Evolutionary conservation across 495 filamentous ascomycete genomes (phyloP).

Genomic region (Lasiosphaeria hispida): DNA sequence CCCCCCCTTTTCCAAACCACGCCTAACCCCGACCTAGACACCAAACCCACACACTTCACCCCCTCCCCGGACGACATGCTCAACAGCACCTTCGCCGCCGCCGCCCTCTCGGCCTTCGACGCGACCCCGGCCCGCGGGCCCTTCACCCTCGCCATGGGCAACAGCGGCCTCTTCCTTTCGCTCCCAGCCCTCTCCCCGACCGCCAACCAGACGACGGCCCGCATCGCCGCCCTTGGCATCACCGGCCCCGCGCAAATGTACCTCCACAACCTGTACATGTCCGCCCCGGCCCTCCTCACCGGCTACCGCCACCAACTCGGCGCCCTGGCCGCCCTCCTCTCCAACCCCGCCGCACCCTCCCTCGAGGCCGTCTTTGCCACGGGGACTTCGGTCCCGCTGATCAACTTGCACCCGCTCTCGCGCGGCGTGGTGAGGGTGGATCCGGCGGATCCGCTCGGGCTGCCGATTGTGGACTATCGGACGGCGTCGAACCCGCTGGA

Average conservation of each 20-base stretch:
- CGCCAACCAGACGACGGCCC: background rate
- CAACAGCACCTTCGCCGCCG: constrained; percentile 2
- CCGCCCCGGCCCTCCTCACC: constrained; percentile 29
- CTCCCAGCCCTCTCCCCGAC: background rate
- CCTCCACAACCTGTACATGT: background rate
- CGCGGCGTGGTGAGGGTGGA: constrained; percentile 36
- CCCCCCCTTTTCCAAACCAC: too few relatives aligned
- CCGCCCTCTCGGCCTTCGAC: constrained; percentile 13
- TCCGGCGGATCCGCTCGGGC: constrained; percentile 26
- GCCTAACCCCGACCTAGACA: too few relatives aligned
- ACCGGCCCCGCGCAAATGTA: constrained; percentile 2
- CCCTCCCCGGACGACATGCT: constrained; percentile 3
- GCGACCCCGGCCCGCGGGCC: background rate
- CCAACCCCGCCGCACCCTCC: constrained; percentile 4
- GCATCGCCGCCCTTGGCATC: constrained; percentile 6
- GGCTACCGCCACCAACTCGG: constrained; percentile 30
- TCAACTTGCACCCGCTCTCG: constrained; percentile 27
- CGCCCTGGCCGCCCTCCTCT: constrained; percentile 23
- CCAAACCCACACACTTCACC: background rate
- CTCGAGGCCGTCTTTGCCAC: constrained; percentile 21
- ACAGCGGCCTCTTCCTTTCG: background rate
- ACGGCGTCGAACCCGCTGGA: constrained; percentile 29
- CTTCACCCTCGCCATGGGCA: constrained; percentile 5
- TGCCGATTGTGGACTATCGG: constrained; percentile 25
- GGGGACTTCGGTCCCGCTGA: background rate